Conservation (phyloP, 1,284 basidiomycete species). For the Leccinum pachyderme region DNA sequence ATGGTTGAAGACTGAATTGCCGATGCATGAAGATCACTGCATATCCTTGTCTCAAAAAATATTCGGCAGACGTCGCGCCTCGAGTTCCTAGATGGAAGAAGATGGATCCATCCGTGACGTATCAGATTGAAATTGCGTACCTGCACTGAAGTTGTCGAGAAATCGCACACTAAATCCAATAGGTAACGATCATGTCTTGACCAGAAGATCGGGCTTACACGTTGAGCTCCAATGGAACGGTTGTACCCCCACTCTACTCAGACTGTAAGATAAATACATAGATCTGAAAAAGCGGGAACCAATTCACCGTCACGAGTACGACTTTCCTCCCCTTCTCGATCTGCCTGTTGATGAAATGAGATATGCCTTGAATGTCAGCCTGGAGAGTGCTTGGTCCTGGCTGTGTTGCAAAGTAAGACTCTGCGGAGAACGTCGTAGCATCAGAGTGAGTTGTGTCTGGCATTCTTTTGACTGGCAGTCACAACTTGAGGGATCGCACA, state of each 20-base stretch:
- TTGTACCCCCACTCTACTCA: conserved; percentile 88
- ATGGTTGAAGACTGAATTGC: conserved; percentile 95
- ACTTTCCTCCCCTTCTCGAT: conserved; percentile 66
- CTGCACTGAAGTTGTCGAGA: conserved; percentile 98
- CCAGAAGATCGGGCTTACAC: conserved; percentile 63
- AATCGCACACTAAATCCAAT: conserved; percentile 79
- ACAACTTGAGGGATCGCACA: not conserved
- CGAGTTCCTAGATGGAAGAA: conserved; percentile 67
- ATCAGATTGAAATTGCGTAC: conserved; percentile 41
- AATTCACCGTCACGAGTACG: conserved; percentile 89
- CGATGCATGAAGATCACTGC: conserved; percentile 99
- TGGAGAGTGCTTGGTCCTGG: conserved; percentile 68
- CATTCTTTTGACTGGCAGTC: conserved; percentile 10
- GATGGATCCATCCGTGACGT: not conserved
- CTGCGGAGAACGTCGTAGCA: conserved; percentile 65
- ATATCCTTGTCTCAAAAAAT: conserved; percentile 91
- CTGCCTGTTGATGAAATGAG: conserved; percentile 74
- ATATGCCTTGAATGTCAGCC: conserved; percentile 60
- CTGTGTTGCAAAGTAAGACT: conserved; percentile 85
- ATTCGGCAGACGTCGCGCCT: conserved; percentile 96
- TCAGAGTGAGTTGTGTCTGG: conserved; percentile 12
- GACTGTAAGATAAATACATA: conserved; percentile 5
- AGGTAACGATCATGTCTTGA: conserved; percentile 23
- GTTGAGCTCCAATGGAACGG: conserved; percentile 92
- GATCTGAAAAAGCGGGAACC: conserved; percentile 6